Evolutionary conservation across 106 monocot genomes (phyloP).

Genomic region (Dioscorea zingiberensis): DNA sequence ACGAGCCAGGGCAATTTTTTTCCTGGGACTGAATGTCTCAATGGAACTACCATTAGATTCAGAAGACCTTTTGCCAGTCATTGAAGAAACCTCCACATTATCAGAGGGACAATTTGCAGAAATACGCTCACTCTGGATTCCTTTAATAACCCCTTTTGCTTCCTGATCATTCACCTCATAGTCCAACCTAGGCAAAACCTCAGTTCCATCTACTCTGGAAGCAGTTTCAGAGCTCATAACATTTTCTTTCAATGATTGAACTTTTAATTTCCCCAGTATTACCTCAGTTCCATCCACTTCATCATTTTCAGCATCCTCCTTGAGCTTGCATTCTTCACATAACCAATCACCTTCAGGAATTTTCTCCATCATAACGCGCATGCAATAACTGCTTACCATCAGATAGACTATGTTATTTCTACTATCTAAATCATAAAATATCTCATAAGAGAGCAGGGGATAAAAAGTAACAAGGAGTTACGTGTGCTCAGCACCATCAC

Average conservation of each 20-base stretch:
- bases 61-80: slow-evolving; percentile 8
- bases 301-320: slow-evolving; percentile 38
- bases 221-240: slow-evolving; percentile 18
- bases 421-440: background rate
- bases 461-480: slow-evolving; percentile 33
- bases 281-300: slow-evolving; percentile 25
- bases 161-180: slow-evolving; percentile 12
- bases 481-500: slow-evolving; percentile 98
- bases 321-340: slow-evolving; percentile 81
- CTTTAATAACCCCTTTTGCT: slow-evolving; percentile 7
- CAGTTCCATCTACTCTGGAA: slow-evolving; percentile 13
- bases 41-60: slow-evolving; percentile 7
- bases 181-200: slow-evolving; percentile 19
- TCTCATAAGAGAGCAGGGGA: background rate
- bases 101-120: slow-evolving; percentile 18
- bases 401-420: slow-evolving; percentile 1
- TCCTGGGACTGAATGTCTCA: slow-evolving; percentile 25
- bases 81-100: slow-evolving; percentile 17
- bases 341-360: slow-evolving; percentile 93
- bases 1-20: slow-evolving; percentile 25
- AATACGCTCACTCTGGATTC: slow-evolving; percentile 17
- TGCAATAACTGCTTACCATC: slow-evolving; percentile 75
- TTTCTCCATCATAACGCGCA: slow-evolving; percentile 66
- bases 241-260: slow-evolving; percentile 16
- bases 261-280: slow-evolving; percentile 14